phyloP scores from a whole-genome alignment of 2,329 filamentous ascomycete genomes.

The Pestalotiopsis sp. region DNA sequence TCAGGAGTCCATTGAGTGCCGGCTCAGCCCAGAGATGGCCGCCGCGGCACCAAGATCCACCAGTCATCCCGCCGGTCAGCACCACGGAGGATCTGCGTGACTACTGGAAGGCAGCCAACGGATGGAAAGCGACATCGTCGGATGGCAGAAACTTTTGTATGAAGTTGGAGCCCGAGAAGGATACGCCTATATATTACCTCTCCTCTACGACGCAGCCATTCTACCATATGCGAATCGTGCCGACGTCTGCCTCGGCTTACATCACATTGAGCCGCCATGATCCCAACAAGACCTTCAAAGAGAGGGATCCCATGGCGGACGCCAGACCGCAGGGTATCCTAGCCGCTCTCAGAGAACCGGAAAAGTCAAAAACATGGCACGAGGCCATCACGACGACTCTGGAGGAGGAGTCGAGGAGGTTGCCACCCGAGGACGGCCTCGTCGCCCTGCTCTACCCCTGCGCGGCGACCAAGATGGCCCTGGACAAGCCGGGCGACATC shows the following conservation, averaged over 20 bases:
- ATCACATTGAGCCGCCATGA: slow-evolving; percentile 63
- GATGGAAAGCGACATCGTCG: slow-evolving; percentile 64
- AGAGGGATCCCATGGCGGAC: slow-evolving; percentile 37
- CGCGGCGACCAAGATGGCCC: slow-evolving; percentile 64
- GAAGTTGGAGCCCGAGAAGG: slow-evolving; percentile 55
- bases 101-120: slow-evolving; percentile 72
- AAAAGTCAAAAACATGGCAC: slow-evolving; percentile 53
- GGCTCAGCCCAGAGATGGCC: slow-evolving; percentile 32
- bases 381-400: slow-evolving; percentile 61
- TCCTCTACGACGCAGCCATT: slow-evolving; percentile 65
- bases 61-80: slow-evolving; percentile 51
- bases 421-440: slow-evolving; percentile 62
- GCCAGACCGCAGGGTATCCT: slow-evolving; percentile 30
- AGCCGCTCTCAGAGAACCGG: slow-evolving; percentile 33
- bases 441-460: slow-evolving; percentile 71
- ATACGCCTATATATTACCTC: slow-evolving; percentile 68
- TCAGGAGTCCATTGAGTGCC: slow-evolving; percentile 34
- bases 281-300: slow-evolving; percentile 59
- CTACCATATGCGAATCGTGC: slow-evolving; percentile 67
- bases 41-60: slow-evolving; percentile 41
- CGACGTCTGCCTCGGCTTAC: slow-evolving; percentile 64
- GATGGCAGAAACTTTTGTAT: slow-evolving; percentile 64
- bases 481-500: slow-evolving; percentile 62
- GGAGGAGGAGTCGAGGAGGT: slow-evolving; percentile 55
- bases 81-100: slow-evolving; percentile 64